Base-by-base conservation (phyloP, 164 flowering plant species). In the Nymphaea thermarum region DNA sequence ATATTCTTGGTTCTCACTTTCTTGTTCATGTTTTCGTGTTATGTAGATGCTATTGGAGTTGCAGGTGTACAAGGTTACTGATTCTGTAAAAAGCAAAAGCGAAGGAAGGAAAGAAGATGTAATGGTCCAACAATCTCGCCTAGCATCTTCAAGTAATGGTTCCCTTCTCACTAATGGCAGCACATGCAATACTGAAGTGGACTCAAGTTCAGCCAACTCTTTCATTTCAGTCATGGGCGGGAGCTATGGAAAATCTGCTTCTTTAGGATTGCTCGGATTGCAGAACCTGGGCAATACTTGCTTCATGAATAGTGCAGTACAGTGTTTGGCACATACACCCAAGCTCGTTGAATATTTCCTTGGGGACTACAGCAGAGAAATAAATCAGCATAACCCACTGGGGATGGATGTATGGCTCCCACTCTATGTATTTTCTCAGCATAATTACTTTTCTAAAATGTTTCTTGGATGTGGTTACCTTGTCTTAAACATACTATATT, bases 201-300 rank as follows among this genome's bases (percentile, higher is more conserved):
- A 72, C 62, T 65, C 71, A 63, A 4, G 36, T 17, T 66, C 70
- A 11, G 43, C 70, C 17, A 76, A 62, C 61, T 80, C 76, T 60
- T 62, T 62, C 42, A 62, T 4, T 62, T 44, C 74, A 66, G 43
- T 66, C 15, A 55, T 73, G 66, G 62, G 65, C 78, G 77, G 82
- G 65, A 71, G 76, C 69, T 71, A 74, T 43, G 73, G 80, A 25
- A 85, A 79, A 75, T 81, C 83, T 67, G 82, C 85, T 66, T 70
- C 82, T 70, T 78, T 93, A 83, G 98, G 98, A 42, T 80, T 94
- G 85, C 84, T 86, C 43, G 98, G 98, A 75, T 81, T 94, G 61
- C 89, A 82, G 51, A 94, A 94, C 79, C 96, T 94, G 70, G 98
- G 98, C 69, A 94, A 91, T 72, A 94, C 98, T 60, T 94, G 98